Base-by-base conservation (phyloP, 352 stramenopile genomes). In the Phytophthora citrophthora region DNA sequence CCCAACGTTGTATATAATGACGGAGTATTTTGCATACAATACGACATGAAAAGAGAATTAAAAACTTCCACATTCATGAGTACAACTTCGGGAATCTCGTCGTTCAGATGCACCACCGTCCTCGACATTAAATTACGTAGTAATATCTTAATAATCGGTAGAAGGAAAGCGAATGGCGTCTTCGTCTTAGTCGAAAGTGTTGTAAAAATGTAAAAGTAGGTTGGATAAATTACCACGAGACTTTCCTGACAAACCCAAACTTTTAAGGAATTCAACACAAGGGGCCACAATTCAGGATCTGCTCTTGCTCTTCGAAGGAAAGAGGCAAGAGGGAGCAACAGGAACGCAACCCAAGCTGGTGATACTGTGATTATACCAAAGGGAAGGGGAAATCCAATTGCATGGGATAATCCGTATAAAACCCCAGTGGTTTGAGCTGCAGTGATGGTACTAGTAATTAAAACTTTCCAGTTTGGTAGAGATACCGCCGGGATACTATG, bases 51-150 rank as follows among this genome's bases (percentile, higher is more conserved):
- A 2, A 81, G 53, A 8, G 73, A 68, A 39, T 71, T 76, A 32
- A 74, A 82, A 24, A 80, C 67, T 38, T 80, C 63, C 1, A 82
- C 57, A 24, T 71, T 80, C 63, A 81, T 70, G 18, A 79, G 62
- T 13, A 82, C 63, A 9, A 76, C 48, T 26, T 60, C 50, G 2
- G 61, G 66, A 12, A 65, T 60, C 18, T 64, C 38, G 18, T 76
- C 61, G 5, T 45, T 54, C 27, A 72, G 13, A 26, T 67, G 64
- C 11, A 41, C 24, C 20, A 60, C 49, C 0, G 40, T 66, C 1
- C 51, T 49, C 4, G 55, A 62, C 55, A 67, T 64, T 11, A 63
- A 20, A 16, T 70, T 50, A 13, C 67, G 67, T 24, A 64, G 13
- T 7, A 67, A 2, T 8, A 77, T 34, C 44, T 81, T 81, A 13